phyloP scores from a whole-genome alignment of 2,329 filamentous ascomycete species.

The Cladosporium velox region DNA sequence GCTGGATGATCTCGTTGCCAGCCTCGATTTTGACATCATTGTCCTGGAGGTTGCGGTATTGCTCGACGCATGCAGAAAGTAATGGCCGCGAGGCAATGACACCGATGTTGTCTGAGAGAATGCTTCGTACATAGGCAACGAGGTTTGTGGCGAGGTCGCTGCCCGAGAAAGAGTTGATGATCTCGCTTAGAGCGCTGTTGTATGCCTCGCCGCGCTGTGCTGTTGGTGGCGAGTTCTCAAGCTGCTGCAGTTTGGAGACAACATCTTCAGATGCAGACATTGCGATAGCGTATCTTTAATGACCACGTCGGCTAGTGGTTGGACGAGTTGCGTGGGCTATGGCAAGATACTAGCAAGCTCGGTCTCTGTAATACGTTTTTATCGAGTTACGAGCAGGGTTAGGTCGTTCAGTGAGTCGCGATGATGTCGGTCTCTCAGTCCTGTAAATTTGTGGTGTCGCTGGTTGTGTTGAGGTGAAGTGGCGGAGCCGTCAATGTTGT shows the following conservation, averaged over 20 bases:
- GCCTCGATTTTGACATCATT: conserved; percentile 72
- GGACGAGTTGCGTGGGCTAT: neutral
- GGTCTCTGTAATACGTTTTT: neutral
- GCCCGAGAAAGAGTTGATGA: conserved; percentile 50
- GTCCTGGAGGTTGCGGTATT: conserved; percentile 62
- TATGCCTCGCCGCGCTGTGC: conserved; percentile 52
- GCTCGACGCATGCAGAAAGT: conserved; percentile 65
- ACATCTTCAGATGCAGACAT: conserved; percentile 18
- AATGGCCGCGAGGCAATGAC: conserved; percentile 75
- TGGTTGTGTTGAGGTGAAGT: neutral
- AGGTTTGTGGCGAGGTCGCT: conserved; percentile 61
- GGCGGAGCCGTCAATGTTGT: neutral
- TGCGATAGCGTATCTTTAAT: too few relatives aligned
- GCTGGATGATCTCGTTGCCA: conserved; percentile 67
- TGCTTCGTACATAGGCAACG: conserved; percentile 62
- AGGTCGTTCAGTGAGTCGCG: neutral
- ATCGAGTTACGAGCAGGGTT: neutral
- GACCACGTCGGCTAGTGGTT: neutral
- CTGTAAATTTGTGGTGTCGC: neutral
- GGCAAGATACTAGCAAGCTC: neutral
- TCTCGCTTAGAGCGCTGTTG: conserved; percentile 58
- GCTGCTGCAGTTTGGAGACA: conserved; percentile 7
- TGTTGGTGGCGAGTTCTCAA: conserved; percentile 12
- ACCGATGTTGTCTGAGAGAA: conserved; percentile 69
- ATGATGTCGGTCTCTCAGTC: neutral